Percentiles rank a stretch among this genome's conserved stretches.
phyloP scores from a whole-genome alignment of 768 basidiomycete genomes.

The Polyporus arcularius region DNA sequence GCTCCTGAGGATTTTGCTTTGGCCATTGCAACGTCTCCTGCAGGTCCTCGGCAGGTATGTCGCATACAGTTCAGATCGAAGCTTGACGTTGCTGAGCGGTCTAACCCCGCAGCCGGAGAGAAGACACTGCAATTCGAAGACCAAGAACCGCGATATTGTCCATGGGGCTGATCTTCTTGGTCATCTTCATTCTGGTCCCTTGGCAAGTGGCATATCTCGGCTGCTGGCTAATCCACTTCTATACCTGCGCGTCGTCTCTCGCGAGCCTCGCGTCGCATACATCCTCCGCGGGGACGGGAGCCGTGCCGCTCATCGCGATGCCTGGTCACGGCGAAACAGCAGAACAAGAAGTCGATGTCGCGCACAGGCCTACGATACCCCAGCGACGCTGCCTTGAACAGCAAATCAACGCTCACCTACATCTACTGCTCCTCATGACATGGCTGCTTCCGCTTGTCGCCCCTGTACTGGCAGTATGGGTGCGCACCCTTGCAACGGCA shows the following conservation, averaged over 20 bases:
- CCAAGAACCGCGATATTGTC: conserved; percentile 56
- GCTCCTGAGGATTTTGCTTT: conserved; percentile 50
- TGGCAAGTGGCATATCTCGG: conserved; percentile 92
- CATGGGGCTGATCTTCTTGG: conserved; percentile 56
- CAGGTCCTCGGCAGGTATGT: conserved; percentile 24
- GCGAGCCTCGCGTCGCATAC: not conserved
- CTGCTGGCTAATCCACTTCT: conserved; percentile 77
- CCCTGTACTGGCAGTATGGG: conserved; percentile 87
- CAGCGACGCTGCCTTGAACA: not conserved
- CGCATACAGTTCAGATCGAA: not conserved
- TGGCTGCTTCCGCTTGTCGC: conserved; percentile 78
- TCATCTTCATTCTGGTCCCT: conserved; percentile 80
- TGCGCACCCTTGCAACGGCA: conserved; percentile 78
- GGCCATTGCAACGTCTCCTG: conserved; percentile 40
- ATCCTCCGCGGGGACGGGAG: not conserved
- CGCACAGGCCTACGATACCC: not conserved
- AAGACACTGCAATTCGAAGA: conserved; percentile 29
- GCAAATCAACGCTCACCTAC: conserved; percentile 34
- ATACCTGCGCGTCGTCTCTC: conserved; percentile 50
- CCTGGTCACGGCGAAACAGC: not conserved
- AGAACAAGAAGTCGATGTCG: not conserved
- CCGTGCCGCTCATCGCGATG: conserved; percentile 1
- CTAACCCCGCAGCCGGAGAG: conserved; percentile 1
- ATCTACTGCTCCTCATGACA: conserved; percentile 75
- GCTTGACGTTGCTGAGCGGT: not conserved